These are phyloP conservation scores for Platanthera zijinensis DNA, from an alignment of 106 monocot species.

Conservation along the genomic window DNA sequence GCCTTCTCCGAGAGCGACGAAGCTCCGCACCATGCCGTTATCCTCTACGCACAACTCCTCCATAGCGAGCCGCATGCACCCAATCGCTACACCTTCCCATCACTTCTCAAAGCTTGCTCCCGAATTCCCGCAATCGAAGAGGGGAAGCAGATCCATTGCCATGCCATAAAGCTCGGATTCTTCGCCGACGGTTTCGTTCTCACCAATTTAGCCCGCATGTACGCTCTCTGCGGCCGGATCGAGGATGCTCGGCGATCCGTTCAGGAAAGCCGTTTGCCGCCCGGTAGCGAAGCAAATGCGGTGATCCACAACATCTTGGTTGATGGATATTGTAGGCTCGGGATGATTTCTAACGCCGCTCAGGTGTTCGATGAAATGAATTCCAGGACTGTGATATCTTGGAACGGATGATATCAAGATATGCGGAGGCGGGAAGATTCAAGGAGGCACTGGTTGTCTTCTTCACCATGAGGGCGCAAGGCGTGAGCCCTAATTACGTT, in stretches of 20 bases:
- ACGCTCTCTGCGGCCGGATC: slow-evolving; percentile 33
- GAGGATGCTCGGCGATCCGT: slow-evolving; percentile 28
- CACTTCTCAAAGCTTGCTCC: slow-evolving; percentile 41
- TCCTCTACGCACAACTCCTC: slow-evolving; percentile 23
- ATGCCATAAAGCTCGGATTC: slow-evolving; percentile 28
- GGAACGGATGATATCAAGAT: slow-evolving; percentile 50
- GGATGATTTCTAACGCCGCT: slow-evolving; percentile 21
- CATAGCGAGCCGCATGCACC: slow-evolving; percentile 1
- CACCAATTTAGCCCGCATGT: slow-evolving; percentile 40
- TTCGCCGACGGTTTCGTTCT: slow-evolving; percentile 31
- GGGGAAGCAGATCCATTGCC: slow-evolving; percentile 43
- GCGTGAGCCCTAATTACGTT: slow-evolving; percentile 30
- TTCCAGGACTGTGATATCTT: slow-evolving; percentile 31
- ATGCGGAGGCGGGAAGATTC: slow-evolving; percentile 28
- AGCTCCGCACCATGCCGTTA: slow-evolving; percentile 8
- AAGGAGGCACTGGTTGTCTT: slow-evolving; percentile 41
- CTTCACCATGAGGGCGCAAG: slow-evolving; percentile 22
- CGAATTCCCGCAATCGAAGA: slow-evolving; percentile 10
- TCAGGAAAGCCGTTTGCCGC: not conserved
- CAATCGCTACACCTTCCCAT: slow-evolving; percentile 42
- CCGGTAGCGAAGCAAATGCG: slow-evolving; percentile 11
- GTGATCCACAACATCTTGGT: slow-evolving; percentile 42
- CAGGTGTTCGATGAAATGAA: slow-evolving; percentile 36
- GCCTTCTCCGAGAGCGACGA: slow-evolving; percentile 36
- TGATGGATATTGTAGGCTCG: slow-evolving; percentile 35